Percentiles rank a stretch among this genome's conserved stretches.
These are phyloP conservation scores for Boletus reticuloceps DNA, from an alignment of 768 basidiomycete genomes.

Conservation along the genomic window DNA sequence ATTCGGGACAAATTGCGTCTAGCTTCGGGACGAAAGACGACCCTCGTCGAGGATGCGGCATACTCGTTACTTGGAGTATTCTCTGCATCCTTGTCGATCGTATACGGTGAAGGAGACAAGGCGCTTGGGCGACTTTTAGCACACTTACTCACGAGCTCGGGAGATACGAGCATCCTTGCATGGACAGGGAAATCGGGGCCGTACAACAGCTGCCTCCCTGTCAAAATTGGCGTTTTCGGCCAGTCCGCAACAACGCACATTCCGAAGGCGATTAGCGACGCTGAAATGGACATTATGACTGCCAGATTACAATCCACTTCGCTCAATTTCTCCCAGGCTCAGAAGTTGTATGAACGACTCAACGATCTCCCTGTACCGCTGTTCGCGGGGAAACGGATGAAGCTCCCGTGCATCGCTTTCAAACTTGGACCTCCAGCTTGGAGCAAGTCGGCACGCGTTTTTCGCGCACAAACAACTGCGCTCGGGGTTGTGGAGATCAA, in stretches of 20 bases:
- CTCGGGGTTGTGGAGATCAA: slow-evolving; percentile 10
- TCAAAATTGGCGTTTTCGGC: neutral
- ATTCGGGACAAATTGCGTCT: slow-evolving; percentile 1
- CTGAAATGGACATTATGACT: neutral
- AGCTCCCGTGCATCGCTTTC: slow-evolving; percentile 1
- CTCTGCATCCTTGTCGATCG: neutral
- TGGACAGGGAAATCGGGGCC: neutral
- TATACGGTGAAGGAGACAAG: slow-evolving; percentile 1
- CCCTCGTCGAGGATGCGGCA: slow-evolving; percentile 1
- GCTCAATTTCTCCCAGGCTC: neutral
- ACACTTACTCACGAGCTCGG: neutral
- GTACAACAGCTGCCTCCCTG: slow-evolving; percentile 3
- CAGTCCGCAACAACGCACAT: neutral
- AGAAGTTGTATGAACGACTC: neutral
- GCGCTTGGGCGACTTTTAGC: slow-evolving; percentile 2
- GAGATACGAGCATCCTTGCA: slow-evolving; percentile 4
- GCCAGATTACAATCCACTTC: neutral
- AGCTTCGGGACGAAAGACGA: slow-evolving; percentile 1
- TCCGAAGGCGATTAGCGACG: neutral
- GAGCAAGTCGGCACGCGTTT: neutral
- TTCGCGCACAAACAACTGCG: neutral
- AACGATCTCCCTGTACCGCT: neutral
- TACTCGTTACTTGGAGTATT: slow-evolving; percentile 6
- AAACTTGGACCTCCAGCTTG: neutral
- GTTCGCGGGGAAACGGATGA: neutral